These are phyloP conservation scores for Aureobasidium sp. DNA, from an alignment of 2,329 filamentous ascomycete species.

Conservation along the genomic window DNA sequence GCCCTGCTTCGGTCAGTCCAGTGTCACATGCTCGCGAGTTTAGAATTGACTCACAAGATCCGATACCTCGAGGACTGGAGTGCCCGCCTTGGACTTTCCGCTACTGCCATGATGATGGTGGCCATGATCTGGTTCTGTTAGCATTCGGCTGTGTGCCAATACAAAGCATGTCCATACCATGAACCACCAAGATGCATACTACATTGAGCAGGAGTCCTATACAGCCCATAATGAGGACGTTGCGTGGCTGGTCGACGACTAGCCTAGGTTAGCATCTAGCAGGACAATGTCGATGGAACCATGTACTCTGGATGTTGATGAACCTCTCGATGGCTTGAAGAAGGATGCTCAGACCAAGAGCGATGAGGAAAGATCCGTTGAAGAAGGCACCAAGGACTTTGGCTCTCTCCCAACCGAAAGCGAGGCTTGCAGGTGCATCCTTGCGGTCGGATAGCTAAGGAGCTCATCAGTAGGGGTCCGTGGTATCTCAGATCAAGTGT, in stretches of 20 bases:
- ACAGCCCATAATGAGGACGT: constrained; percentile 62
- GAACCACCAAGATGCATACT: constrained; percentile 54
- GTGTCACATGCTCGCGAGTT: neutral
- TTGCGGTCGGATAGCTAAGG: constrained; percentile 46
- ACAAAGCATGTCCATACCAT: constrained; percentile 4
- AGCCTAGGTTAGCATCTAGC: constrained; percentile 18
- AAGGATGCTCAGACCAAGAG: constrained; percentile 63
- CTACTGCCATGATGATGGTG: constrained; percentile 3
- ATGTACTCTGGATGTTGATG: constrained; percentile 35
- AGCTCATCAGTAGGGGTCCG: constrained; percentile 10
- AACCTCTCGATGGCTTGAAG: constrained; percentile 68
- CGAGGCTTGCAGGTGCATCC: constrained; percentile 50
- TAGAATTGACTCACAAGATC: neutral
- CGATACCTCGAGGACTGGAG: neutral
- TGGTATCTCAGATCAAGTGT: constrained; percentile 13
- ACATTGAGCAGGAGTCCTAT: constrained; percentile 61
- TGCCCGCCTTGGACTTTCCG: neutral
- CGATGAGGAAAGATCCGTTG: constrained; percentile 67
- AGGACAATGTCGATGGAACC: constrained; percentile 31
- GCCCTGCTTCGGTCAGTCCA: neutral
- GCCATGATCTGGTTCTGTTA: constrained; percentile 5
- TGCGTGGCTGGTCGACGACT: constrained; percentile 57
- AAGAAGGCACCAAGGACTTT: constrained; percentile 70
- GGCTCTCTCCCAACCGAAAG: constrained; percentile 71
- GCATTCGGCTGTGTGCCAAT: neutral